Evolutionary conservation across 345 rosid species (phyloP), one percentile per base, ranked within the genome.

Genomic region (Eucalyptus brandiana): DNA sequence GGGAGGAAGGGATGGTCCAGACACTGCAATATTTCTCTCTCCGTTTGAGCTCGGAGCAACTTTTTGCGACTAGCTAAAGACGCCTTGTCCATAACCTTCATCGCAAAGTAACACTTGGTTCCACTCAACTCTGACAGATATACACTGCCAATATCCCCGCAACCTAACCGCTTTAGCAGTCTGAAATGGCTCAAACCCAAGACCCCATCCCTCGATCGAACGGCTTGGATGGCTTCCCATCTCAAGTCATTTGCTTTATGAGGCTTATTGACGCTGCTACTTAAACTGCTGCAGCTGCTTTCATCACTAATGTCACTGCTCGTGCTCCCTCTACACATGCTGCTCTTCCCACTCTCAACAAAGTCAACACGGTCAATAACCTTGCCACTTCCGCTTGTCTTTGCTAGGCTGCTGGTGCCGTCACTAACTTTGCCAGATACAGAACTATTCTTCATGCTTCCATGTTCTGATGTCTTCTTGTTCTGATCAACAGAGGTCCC

Each of bases 41-140:
- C 99, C 4, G 99, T 97, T 89, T 97, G 99, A 90, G 98, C 99
- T 42, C 99, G 94, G 89, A 95, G 97, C 88, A 97, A 94, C 94
- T 96, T 97, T 93, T 97, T 96, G 65, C 98, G 97, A 72, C 95
- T 94, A 2, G 98, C 99, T 87, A 97, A 93, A 89, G 98, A 96
- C 47, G 96, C 96, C 93, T 97, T 97, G 91, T 97, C 99, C 99
- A 97, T 96, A 54, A 97, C 98, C 93, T 97, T 97, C 98, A 96
- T 97, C 4, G 98, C 99, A 90, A 97, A 96, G 92, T 93, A 94
- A 92, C 99, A 95, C 90, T 95, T 97, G 1, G 97, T 97, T 92
- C 98, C 98, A 86, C 95, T 95, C 92, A 97, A 93, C 95, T 96
- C 99, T 6, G 99, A 96, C 72, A 97, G 96, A 91, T 96, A 95